Conservation (phyloP, 2,329 filamentous ascomycete species). For the Aspergillus costaricaensis region DNA sequence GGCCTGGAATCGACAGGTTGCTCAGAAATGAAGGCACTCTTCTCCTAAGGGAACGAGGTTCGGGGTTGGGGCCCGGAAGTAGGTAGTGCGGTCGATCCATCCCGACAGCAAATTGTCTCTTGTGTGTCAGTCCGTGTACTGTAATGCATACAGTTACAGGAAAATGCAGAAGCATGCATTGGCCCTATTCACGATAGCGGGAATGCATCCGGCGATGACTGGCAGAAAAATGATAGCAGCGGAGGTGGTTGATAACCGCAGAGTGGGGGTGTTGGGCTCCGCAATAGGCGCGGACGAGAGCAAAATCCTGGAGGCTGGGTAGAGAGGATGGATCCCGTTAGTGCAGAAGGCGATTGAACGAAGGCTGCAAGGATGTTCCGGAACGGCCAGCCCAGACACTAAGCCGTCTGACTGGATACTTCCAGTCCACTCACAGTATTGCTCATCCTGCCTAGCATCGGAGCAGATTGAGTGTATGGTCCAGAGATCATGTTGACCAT, state of each 20-base stretch:
- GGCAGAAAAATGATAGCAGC: constrained; percentile 23
- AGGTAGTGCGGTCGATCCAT: constrained; percentile 27
- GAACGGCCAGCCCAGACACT: constrained; percentile 1
- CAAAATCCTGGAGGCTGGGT: constrained; percentile 28
- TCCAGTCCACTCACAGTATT: not conserved
- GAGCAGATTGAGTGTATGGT: not conserved
- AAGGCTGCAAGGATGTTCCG: constrained; percentile 16
- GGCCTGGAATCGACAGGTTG: constrained; percentile 20
- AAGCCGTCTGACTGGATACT: constrained; percentile 1
- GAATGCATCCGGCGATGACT: constrained; percentile 24
- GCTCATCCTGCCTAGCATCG: not conserved
- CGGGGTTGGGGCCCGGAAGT: constrained; percentile 21
- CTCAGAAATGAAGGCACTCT: constrained; percentile 13
- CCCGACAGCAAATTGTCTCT: constrained; percentile 18
- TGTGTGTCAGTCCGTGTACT: constrained; percentile 11
- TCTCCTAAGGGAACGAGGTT: constrained; percentile 16
- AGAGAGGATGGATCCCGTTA: constrained; percentile 14
- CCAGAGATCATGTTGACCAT: not conserved
- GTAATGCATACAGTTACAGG: constrained; percentile 18
- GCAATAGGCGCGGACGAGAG: constrained; percentile 24
- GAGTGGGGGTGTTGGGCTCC: constrained; percentile 24
- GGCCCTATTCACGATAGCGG: constrained; percentile 27
- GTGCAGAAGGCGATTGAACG: constrained; percentile 18
- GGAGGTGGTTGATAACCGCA: constrained; percentile 26
- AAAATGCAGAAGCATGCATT: constrained; percentile 20